Evolutionary conservation across 345 rosid species (phyloP).

Genomic region (Conringia planisiliqua): DNA sequence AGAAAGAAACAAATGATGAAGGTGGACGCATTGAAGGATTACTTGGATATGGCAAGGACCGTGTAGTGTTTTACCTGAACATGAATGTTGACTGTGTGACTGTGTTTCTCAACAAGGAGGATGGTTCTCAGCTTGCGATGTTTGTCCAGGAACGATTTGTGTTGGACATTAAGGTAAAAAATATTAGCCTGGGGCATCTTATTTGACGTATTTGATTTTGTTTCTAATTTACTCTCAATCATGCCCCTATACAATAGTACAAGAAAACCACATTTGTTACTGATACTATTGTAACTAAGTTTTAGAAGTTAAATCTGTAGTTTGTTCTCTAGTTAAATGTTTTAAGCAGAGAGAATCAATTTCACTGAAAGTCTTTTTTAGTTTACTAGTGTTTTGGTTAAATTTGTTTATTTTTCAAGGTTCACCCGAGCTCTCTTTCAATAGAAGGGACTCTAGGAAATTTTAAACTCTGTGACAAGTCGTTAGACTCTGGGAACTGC

Average conservation of each 20-base stretch:
- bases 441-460: slow-evolving; percentile 93
- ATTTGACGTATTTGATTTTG: slow-evolving; percentile 4
- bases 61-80: slow-evolving; percentile 78
- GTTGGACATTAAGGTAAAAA: slow-evolving; percentile 79
- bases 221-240: neutral
- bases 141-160: slow-evolving; percentile 91
- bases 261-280: slow-evolving; percentile 2
- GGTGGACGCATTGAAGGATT: slow-evolving; percentile 73
- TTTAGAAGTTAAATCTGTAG: slow-evolving; percentile 1
- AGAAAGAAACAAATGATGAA: slow-evolving; percentile 67
- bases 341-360: slow-evolving; percentile 2
- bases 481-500: slow-evolving; percentile 65
- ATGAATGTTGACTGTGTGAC: slow-evolving; percentile 92
- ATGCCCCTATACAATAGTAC: neutral
- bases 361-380: neutral
- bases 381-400: slow-evolving; percentile 23
- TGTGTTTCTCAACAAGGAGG: slow-evolving; percentile 92
- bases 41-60: slow-evolving; percentile 91
- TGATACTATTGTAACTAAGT: neutral
- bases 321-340: slow-evolving; percentile 8
- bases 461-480: slow-evolving; percentile 90
- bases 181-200: slow-evolving; percentile 9
- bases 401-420: slow-evolving; percentile 44
- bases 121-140: slow-evolving; percentile 93
- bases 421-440: slow-evolving; percentile 87